Evolutionary conservation across 306 rosid species (phyloP).

Genomic region (Glycine latifolia): DNA sequence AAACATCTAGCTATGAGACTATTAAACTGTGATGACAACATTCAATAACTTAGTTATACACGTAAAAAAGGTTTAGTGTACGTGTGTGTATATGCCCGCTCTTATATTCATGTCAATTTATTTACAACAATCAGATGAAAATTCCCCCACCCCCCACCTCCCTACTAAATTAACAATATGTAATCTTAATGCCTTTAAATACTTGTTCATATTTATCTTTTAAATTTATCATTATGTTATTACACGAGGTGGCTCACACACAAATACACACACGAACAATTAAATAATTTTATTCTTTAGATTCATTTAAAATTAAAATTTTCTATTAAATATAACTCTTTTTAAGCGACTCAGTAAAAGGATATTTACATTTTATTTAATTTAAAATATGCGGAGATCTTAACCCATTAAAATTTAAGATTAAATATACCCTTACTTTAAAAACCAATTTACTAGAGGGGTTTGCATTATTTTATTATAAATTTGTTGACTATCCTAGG

Average conservation of each 20-base stretch:
- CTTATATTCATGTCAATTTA: background rate
- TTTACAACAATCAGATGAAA: background rate
- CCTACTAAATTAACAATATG: background rate
- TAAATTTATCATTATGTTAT: background rate
- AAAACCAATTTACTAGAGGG: background rate
- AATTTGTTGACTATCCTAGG: background rate
- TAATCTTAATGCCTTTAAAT: background rate
- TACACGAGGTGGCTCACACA: background rate
- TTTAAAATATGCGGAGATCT: background rate
- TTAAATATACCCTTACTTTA: background rate
- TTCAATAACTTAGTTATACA: background rate
- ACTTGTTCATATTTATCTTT: background rate
- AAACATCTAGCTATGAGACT: conserved; percentile 1
- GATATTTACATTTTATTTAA: background rate
- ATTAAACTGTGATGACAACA: conserved; percentile 14
- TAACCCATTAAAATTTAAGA: background rate
- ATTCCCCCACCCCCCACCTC: background rate
- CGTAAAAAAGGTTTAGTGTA: background rate
- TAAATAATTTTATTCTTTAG: too few species aligned
- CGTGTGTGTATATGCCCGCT: background rate
- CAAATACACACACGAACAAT: too few species aligned
- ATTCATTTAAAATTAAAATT: background rate
- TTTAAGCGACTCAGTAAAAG: background rate
- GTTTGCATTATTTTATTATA: background rate
- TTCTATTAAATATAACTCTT: background rate